phyloP scores from a whole-genome alignment of 163 green algal genomes.

The Chlamydomonas reinhardtii region DNA sequence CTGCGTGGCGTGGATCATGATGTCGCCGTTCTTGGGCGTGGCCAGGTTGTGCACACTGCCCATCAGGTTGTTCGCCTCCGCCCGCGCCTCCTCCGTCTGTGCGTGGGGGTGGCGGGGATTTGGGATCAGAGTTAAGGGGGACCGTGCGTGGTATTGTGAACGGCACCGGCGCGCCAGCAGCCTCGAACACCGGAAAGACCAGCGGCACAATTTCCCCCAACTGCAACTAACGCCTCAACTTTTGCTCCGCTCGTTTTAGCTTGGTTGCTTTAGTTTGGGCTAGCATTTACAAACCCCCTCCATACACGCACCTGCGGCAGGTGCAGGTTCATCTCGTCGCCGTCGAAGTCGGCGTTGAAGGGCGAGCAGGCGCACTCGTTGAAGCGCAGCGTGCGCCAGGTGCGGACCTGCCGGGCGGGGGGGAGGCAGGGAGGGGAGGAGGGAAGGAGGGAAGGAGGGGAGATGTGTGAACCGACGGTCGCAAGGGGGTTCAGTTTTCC shows the following conservation, averaged over 20 bases:
- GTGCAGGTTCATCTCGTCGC: conserved; percentile 98
- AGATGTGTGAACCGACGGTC: too few relatives aligned
- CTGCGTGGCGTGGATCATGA: conserved; percentile 96
- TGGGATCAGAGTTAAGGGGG: too few relatives aligned
- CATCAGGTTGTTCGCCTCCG: conserved; percentile 95
- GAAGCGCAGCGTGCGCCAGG: conserved; percentile 95
- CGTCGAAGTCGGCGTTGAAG: conserved; percentile 99
- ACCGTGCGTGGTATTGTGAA: too few relatives aligned
- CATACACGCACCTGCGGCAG: conserved; percentile 89
- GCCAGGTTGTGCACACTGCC: conserved; percentile 93
- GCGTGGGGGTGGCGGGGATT: too few relatives aligned
- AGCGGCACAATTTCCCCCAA: too few relatives aligned
- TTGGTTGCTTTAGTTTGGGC: too few relatives aligned
- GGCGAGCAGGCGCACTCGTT: conserved; percentile 98
- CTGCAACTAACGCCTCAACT: too few relatives aligned
- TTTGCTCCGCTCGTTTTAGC: too few relatives aligned
- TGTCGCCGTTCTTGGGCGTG: conserved; percentile 98
- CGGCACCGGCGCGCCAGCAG: too few relatives aligned
- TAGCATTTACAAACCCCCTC: too few relatives aligned
- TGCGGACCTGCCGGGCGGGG: conserved; percentile 50
- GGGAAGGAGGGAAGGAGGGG: not conserved
- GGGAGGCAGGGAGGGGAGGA: not conserved
- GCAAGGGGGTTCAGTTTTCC: too few relatives aligned
- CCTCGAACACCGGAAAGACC: too few relatives aligned
- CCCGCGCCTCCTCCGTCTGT: conserved; percentile 96